A percentile compares a stretch with the other conserved stretches of the same genome.
These are phyloP conservation scores for Nicotiana attenuata DNA, from an alignment of 257 asterid genomes.

Conservation along the genomic window DNA sequence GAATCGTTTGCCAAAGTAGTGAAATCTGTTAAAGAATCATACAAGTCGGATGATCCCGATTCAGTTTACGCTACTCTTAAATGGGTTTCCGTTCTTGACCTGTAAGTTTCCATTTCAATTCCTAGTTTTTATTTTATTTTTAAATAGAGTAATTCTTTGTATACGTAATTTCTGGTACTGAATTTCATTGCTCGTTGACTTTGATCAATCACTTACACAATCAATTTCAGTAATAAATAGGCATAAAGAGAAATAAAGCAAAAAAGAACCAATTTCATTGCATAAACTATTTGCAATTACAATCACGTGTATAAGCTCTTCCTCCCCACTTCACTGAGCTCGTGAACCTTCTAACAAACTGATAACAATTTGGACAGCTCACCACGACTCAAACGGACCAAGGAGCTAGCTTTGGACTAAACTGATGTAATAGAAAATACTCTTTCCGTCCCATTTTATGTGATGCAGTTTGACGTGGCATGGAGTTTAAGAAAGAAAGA, in stretches of 20 bases:
- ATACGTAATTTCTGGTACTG: not conserved
- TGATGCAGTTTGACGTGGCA: no score
- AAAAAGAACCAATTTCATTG: not conserved
- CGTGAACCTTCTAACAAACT: not conserved
- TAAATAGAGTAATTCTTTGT: not conserved
- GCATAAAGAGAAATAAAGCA: not conserved
- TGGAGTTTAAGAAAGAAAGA: no score
- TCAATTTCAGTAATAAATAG: not conserved
- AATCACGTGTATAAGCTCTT: not conserved
- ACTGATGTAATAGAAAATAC: not conserved
- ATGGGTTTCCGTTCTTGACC: conserved; percentile 84
- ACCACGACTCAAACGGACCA: not conserved
- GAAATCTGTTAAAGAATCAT: conserved; percentile 60
- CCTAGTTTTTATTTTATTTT: not conserved
- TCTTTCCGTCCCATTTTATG: no score
- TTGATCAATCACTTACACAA: not conserved
- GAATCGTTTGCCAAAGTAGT: conserved; percentile 75
- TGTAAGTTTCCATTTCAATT: conserved; percentile 47
- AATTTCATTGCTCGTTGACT: conserved; percentile 1
- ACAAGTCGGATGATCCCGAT: conserved; percentile 69
- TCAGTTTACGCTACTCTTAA: conserved; percentile 87
- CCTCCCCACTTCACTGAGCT: not conserved
- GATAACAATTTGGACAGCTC: not conserved
- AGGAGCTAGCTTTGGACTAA: not conserved
- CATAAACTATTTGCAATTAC: not conserved